Evolutionary conservation across 345 rosid genomes (phyloP).

Genomic region (Heritiera littoralis): DNA sequence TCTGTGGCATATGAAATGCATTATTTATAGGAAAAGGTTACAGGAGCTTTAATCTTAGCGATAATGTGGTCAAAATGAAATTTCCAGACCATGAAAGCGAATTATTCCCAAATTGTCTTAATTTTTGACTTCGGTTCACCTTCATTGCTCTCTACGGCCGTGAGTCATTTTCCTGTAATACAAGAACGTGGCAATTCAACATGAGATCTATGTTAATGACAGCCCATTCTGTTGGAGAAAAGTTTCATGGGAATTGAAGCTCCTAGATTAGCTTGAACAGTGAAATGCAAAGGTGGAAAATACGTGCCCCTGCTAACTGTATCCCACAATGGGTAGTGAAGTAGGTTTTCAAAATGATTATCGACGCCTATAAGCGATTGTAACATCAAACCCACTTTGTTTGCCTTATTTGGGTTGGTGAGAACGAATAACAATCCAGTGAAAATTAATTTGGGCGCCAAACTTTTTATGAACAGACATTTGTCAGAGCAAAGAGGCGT

Average conservation of each 20-base stretch:
- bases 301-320: constrained; percentile 26
- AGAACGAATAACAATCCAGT: constrained; percentile 14
- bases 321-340: constrained; percentile 21
- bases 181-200: constrained; percentile 21
- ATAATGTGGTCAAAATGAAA: background rate
- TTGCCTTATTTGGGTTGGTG: constrained; percentile 12
- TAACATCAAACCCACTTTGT: background rate
- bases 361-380: background rate
- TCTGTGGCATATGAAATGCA: background rate
- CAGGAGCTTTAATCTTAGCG: background rate
- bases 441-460: background rate
- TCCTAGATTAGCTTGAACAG: constrained; percentile 1
- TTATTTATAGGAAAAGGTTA: constrained; percentile 16
- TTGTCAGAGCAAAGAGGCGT: background rate
- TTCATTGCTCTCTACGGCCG: background rate
- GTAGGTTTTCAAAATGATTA: background rate
- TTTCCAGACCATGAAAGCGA: background rate
- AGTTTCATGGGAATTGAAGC: background rate
- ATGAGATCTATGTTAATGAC: background rate
- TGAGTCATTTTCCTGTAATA: background rate
- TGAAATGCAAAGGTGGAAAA: constrained; percentile 22
- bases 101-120: background rate
- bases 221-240: background rate
- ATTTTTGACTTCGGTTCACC: background rate
- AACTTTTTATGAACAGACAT: background rate